Evolutionary conservation across 2,329 filamentous ascomycete genomes (phyloP).

Genomic region (Camptophora hylomeconis): DNA sequence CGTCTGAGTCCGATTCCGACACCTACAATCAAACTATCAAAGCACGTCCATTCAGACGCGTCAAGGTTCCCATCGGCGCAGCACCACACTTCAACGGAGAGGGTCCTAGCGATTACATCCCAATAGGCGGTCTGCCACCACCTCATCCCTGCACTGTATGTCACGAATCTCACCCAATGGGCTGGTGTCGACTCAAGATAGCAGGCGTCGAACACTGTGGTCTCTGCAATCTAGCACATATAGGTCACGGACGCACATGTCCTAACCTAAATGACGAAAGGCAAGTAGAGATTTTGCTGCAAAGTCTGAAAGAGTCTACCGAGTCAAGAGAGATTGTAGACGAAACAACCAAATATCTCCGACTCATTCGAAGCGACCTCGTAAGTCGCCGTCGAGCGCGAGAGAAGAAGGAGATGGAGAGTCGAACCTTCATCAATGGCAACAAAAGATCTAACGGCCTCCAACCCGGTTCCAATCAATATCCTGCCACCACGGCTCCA

Average conservation of each 20-base stretch:
- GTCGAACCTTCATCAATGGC: no score
- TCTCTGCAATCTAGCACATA: conserved; percentile 51
- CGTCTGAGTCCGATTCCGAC: conserved; percentile 11
- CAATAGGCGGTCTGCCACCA: conserved; percentile 9
- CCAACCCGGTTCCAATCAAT: no score
- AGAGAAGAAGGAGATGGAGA: conserved; percentile 14
- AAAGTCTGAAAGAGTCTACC: conserved; percentile 44
- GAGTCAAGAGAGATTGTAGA: conserved; percentile 42
- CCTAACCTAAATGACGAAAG: conserved; percentile 50
- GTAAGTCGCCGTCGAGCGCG: conserved; percentile 36
- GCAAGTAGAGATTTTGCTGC: conserved; percentile 51
- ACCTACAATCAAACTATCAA: conserved; percentile 10
- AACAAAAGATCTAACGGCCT: no score
- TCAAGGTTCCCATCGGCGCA: conserved; percentile 18
- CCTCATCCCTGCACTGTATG: conserved; percentile 40
- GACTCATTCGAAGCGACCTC: conserved; percentile 42
- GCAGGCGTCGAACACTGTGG: conserved; percentile 49
- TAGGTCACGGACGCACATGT: conserved; percentile 42
- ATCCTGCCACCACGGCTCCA: no score
- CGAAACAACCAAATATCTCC: conserved; percentile 43
- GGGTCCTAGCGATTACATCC: conserved; percentile 8
- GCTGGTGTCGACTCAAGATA: conserved; percentile 48
- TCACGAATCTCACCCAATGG: conserved; percentile 37
- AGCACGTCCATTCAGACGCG: conserved; percentile 28
- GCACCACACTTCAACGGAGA: conserved; percentile 17